Evolutionary conservation across 2,329 filamentous ascomycete genomes (phyloP), one percentile per base, ranked within the genome.

Genomic region (Thielaviopsis ethacetica): DNA sequence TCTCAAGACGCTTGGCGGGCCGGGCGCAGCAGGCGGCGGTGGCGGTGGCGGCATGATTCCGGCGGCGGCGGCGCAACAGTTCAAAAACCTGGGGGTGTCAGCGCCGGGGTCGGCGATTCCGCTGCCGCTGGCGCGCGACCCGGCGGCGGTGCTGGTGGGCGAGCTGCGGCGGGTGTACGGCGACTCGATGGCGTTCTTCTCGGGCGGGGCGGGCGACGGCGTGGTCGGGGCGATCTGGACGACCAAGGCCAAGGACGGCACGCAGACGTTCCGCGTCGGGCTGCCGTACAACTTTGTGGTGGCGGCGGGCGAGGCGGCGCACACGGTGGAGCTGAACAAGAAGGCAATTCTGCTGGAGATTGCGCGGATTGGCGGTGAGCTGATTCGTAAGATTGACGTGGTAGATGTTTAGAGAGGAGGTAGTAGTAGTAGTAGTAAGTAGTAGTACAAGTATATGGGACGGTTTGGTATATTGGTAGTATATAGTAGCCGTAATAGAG

Each of bases 111-210:
- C 59, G 10, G 30, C 56, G 13, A 61, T 61, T 38, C 59, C 59
- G 0, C 75, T 96, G 38, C 75, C 77, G 38, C 65, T 84, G 4
- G 78, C 81, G 1, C 78, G 79, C 22, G 75, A 84, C n/a, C 80
- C 86, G 0, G 73, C 83, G 1, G 71, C 74, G 9, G 73, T 82
- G 9, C 83, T 91, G 60, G 70, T 90, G 17, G 71, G 75, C 17
- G 87, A 93, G 65, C 73, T 97, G 13, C 75, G 81, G 63, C 72
- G 72, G 3, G 68, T 82, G 1, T 96, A 90, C 67, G 78, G 78
- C 3, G 78, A 83, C 41, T 79, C 81, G 2, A 73, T 95, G 38
- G 73, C 96, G 1, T 88, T 96, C 70, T 96, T 97, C 74, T 79
- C 83, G 63, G 84, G 89, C 34, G 75, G 72, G 4, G 73, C 76